These are phyloP conservation scores for Aspergillus proliferans DNA, from an alignment of 2,329 filamentous ascomycete genomes.

Conservation along the genomic window DNA sequence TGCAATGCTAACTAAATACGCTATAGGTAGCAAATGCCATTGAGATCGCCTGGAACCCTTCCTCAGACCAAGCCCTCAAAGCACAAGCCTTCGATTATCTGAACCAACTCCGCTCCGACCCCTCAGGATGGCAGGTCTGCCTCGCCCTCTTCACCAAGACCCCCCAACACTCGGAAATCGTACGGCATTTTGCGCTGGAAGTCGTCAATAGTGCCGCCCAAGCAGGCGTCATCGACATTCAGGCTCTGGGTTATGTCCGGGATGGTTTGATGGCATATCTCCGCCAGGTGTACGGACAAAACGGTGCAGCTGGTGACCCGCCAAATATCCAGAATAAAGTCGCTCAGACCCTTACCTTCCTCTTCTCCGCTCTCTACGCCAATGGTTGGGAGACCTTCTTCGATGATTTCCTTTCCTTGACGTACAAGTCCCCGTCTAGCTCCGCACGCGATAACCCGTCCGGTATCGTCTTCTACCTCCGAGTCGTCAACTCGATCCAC, in stretches of 20 bases:
- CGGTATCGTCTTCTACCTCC: conserved; percentile 80
- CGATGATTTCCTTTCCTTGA: conserved; percentile 78
- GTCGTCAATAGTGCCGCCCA: conserved; percentile 89
- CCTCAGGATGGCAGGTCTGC: conserved; percentile 85
- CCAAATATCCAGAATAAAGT: conserved; percentile 89
- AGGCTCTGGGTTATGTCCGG: conserved; percentile 69
- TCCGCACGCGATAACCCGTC: conserved; percentile 60
- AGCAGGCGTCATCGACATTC: conserved; percentile 65
- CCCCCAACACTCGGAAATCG: conserved; percentile 71
- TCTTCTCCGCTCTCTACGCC: conserved; percentile 82
- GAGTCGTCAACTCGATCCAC: conserved; percentile 81
- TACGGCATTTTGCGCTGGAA: conserved; percentile 83
- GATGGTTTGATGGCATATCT: conserved; percentile 78
- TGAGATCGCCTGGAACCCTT: conserved; percentile 82
- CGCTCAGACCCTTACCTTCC: conserved; percentile 87
- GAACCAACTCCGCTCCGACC: conserved; percentile 70
- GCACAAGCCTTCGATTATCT: conserved; percentile 61
- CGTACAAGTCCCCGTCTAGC: conserved; percentile 54
- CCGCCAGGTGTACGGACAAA: conserved; percentile 63
- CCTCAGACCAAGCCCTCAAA: conserved; percentile 68
- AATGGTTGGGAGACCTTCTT: conserved; percentile 85
- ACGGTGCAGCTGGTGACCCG: conserved; percentile 58
- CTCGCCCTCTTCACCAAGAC: conserved; percentile 75
- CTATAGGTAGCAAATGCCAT: conserved; percentile 85
- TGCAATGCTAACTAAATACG: conserved; percentile 1